phyloP scores from a whole-genome alignment of 2,329 filamentous ascomycete species.

The Microcyclospora tardicrescens region DNA sequence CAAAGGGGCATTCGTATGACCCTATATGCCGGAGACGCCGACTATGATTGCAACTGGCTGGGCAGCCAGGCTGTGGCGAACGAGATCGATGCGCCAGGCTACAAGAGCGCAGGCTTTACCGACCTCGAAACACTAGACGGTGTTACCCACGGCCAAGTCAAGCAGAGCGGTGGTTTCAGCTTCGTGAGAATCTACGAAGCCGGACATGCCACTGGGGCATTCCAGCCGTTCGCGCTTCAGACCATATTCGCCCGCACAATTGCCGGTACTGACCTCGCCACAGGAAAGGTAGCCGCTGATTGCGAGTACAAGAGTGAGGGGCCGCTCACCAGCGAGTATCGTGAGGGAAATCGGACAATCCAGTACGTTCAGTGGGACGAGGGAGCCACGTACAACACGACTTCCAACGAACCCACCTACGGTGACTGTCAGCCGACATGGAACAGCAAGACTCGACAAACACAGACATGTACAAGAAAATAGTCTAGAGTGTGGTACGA shows the following conservation, averaged over 20 bases:
- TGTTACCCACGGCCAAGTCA: conserved; percentile 41
- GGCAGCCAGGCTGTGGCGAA: conserved; percentile 31
- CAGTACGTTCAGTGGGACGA: conserved; percentile 28
- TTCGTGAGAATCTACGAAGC: conserved; percentile 39
- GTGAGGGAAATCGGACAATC: conserved; percentile 34
- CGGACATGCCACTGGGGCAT: conserved; percentile 41
- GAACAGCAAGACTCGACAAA: no score
- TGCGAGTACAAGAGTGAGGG: conserved; percentile 13
- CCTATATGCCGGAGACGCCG: conserved; percentile 34
- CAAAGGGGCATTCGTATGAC: conserved; percentile 28
- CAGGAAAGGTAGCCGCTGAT: conserved; percentile 23
- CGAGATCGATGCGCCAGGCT: conserved; percentile 30
- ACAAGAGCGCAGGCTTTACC: conserved; percentile 33
- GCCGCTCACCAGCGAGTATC: conserved; percentile 15
- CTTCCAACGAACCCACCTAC: conserved; percentile 10
- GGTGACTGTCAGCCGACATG: no score
- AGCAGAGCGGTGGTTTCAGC: conserved; percentile 38
- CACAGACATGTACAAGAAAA: no score
- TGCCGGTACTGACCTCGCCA: conserved; percentile 37
- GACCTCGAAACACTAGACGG: conserved; percentile 32
- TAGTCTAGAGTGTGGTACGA: no score
- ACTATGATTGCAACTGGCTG: conserved; percentile 36
- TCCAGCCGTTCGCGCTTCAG: conserved; percentile 35
- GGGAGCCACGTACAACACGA: conserved; percentile 34
- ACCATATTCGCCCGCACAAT: conserved; percentile 39